These are phyloP conservation scores for Raphidocelis subcapitata DNA, from an alignment of 139 green algal genomes.

Conservation along the genomic window DNA sequence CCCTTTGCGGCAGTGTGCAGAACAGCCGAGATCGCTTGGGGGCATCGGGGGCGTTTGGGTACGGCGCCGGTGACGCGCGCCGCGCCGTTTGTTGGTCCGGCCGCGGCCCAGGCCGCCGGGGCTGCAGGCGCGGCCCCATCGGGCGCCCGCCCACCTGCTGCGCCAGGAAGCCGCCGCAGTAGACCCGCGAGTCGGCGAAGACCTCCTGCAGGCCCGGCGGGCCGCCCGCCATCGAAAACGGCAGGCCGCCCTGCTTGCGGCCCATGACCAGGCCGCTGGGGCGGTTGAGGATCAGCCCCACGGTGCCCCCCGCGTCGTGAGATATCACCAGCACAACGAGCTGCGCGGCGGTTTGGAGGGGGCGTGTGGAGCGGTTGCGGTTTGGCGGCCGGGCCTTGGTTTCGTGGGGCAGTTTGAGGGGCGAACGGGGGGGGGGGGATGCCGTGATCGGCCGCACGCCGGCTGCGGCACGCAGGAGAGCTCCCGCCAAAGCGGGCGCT, in stretches of 20 bases:
- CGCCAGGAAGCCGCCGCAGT: neutral
- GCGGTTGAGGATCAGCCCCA: constrained; percentile 68
- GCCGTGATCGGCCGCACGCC: neutral
- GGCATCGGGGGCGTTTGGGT: too few species aligned
- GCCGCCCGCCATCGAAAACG: constrained; percentile 31
- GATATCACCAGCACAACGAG: constrained; percentile 57
- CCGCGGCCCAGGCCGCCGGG: too few species aligned
- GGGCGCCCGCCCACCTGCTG: too few species aligned
- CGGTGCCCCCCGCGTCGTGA: constrained; percentile 39
- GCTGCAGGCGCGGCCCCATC: too few species aligned
- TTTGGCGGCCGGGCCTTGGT: neutral
- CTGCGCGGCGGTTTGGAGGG: constrained; percentile 19
- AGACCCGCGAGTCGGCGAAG: constrained; percentile 33
- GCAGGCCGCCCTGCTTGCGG: constrained; percentile 29
- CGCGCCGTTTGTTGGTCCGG: too few species aligned
- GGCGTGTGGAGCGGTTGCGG: neutral
- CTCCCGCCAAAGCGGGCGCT: too few species aligned
- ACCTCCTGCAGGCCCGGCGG: constrained; percentile 31
- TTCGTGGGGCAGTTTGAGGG: neutral
- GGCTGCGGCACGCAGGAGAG: neutral
- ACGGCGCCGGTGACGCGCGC: too few species aligned
- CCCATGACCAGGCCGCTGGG: constrained; percentile 50
- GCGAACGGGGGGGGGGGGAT: neutral
- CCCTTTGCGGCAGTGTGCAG: too few species aligned
- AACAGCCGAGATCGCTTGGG: too few species aligned